These are phyloP conservation scores for Dactylis glomerata DNA, from an alignment of 176 grass and related monocot species.

Conservation along the genomic window DNA sequence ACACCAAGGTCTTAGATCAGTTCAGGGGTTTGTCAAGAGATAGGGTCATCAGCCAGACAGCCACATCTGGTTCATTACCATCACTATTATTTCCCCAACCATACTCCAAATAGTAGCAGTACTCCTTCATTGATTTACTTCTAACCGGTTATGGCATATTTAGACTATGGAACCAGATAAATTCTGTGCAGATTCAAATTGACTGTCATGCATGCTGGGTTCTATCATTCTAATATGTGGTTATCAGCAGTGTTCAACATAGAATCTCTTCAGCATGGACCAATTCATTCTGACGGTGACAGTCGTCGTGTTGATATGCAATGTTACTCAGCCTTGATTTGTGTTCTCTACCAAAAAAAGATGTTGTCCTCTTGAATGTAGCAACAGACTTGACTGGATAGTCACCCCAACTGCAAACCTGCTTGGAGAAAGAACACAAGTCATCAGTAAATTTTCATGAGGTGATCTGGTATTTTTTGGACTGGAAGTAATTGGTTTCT, in stretches of 20 bases:
- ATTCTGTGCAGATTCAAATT: not conserved
- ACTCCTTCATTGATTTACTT: not conserved
- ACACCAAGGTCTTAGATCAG: not conserved
- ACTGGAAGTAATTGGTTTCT: not conserved
- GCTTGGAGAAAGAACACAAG: not conserved
- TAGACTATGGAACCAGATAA: not conserved
- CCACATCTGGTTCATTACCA: not conserved
- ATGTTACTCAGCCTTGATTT: not conserved
- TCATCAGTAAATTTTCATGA: not conserved
- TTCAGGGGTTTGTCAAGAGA: not conserved
- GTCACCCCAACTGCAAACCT: not conserved
- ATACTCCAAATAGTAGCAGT: not conserved
- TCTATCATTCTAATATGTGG: not conserved
- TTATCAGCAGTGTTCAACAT: not conserved
- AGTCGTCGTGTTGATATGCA: not conserved
- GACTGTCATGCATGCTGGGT: not conserved
- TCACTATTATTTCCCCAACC: not conserved
- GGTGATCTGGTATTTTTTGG: not conserved
- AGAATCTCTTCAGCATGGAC: not conserved
- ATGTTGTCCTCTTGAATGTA: conserved; percentile 2
- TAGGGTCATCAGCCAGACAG: not conserved
- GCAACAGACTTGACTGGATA: not conserved
- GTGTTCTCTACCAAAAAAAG: not conserved
- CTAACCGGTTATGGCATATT: not conserved
- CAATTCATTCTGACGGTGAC: not conserved